Evolutionary conservation across 176 grass and related monocot genomes (phyloP), one percentile per base, ranked within the genome.

Genomic region (Triticum dicoccoides): DNA sequence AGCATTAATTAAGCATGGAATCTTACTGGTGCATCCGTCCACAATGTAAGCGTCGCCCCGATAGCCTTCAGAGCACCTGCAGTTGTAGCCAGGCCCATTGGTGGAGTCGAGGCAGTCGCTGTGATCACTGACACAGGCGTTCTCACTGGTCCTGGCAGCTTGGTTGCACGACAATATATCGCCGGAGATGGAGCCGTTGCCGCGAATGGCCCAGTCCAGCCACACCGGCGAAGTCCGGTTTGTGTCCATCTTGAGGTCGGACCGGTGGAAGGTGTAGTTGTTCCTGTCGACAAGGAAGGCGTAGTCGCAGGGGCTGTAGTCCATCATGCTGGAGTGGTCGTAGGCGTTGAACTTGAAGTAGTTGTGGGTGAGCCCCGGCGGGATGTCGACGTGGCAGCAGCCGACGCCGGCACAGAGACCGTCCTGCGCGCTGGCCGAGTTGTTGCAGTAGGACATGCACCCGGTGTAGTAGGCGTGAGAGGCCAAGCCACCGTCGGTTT

Each of bases 201-300:
- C 56, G 56, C 56, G 18, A 21, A 80, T 80, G 21, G 77, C 77
- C 77, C 77, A 80, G 6, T 64, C 77, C 1, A 80, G 77, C 20
- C 77, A n/a, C 34, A 79, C 20, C 11, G 77, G 58, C 56, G 23
- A 9, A 2, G 56, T 79, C 18, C 5, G 33, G 2, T 39, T 79
- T 5, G 2, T 13, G 9, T 54, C 4, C 77, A 80, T 80, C 20
- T 1, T 1, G 17, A 80, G n/a, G 77, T 80, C 35, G 11, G 77
- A 23, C 12, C 4, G 4, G 1, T 7, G 0, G 59, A 64, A 80
- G 3, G 34, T 38, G 59, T 80, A 80, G 11, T 17, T 9, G 11
- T 5, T 20, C 58, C 6, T 64, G 3, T 80, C 77, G 6, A 29
- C 77, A 7, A 80, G 6, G 59, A 80, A 82, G 80, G 27, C 65